Evolutionary conservation across 179 eudicot species (phyloP).

Genomic region (Dionaea muscipula): DNA sequence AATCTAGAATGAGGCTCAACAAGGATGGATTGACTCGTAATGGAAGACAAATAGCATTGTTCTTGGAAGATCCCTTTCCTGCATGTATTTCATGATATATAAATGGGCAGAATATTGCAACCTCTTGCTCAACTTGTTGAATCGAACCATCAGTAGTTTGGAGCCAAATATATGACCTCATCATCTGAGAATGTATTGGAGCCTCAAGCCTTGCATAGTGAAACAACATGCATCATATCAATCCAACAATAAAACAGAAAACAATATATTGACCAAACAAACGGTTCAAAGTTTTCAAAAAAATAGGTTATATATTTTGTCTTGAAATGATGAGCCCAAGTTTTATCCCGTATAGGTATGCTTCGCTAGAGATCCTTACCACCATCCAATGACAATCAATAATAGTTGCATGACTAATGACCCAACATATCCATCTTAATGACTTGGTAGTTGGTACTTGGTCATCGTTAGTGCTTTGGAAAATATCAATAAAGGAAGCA

Average conservation of each 20-base stretch:
- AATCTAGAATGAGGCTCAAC: conserved; percentile 70
- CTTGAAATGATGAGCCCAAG: too few species aligned
- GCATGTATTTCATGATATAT: conserved; percentile 67
- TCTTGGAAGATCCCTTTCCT: conserved; percentile 69
- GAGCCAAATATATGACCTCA: conserved; percentile 79
- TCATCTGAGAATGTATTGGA: conserved; percentile 36
- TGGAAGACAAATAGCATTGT: conserved; percentile 69
- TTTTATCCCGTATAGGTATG: too few species aligned
- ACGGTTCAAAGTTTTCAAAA: neutral
- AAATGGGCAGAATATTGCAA: conserved; percentile 71
- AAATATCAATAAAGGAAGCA: too few species aligned
- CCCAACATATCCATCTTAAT: too few species aligned
- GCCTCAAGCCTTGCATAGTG: conserved; percentile 4
- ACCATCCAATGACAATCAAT: too few species aligned
- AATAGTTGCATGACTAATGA: too few species aligned
- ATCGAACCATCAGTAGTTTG: conserved; percentile 74
- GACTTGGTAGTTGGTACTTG: too few species aligned
- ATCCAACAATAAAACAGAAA: neutral
- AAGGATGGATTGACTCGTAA: conserved; percentile 61
- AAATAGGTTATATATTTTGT: too few species aligned
- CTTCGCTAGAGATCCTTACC: too few species aligned
- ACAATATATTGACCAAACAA: neutral
- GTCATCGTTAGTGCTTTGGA: too few species aligned
- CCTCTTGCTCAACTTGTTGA: conserved; percentile 77
- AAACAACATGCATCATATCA: neutral